A percentile compares a stretch with the other conserved stretches of the same genome.
Evolutionary conservation across 495 filamentous ascomycete species (phyloP).

Genomic region (Aspergillus asperescens): DNA sequence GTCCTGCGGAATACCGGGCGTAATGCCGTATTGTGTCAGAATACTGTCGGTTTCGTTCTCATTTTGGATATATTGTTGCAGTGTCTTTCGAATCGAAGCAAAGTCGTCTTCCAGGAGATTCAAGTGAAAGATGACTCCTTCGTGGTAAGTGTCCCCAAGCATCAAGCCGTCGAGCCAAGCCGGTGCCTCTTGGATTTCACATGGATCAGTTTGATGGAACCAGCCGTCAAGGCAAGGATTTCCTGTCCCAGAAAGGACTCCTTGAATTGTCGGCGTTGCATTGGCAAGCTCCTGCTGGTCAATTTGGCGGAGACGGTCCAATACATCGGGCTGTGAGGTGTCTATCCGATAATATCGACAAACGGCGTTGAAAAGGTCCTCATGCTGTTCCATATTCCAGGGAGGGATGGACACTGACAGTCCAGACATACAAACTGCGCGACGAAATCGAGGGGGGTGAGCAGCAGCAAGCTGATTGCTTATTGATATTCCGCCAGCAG

Average conservation of each 20-base stretch:
- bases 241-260: slow-evolving; percentile 22
- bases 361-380: slow-evolving; percentile 18
- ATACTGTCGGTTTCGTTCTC: slow-evolving; percentile 17
- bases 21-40: slow-evolving; percentile 21
- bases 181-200: slow-evolving; percentile 18
- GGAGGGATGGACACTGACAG: slow-evolving; percentile 20
- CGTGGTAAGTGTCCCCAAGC: slow-evolving; percentile 32
- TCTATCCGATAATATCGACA: slow-evolving; percentile 25
- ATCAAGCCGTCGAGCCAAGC: slow-evolving; percentile 26
- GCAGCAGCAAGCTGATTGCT: slow-evolving; percentile 48
- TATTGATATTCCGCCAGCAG: slow-evolving; percentile 60
- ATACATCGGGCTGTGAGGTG: slow-evolving; percentile 1
- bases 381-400: slow-evolving; percentile 25
- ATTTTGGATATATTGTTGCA: slow-evolving; percentile 13
- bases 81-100: slow-evolving; percentile 14
- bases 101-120: slow-evolving; percentile 24
- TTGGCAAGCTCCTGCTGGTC: slow-evolving; percentile 27
- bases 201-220: slow-evolving; percentile 24
- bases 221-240: slow-evolving; percentile 30
- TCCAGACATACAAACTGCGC: slow-evolving; percentile 29
- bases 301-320: slow-evolving; percentile 21
- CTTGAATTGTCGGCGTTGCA: slow-evolving; percentile 25
- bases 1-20: slow-evolving; percentile 2
- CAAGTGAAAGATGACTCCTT: slow-evolving; percentile 31
- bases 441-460: slow-evolving; percentile 20